These are phyloP conservation scores for Halophytophthora polymorphica DNA, from an alignment of 352 stramenopile species.

Conservation along the genomic window DNA sequence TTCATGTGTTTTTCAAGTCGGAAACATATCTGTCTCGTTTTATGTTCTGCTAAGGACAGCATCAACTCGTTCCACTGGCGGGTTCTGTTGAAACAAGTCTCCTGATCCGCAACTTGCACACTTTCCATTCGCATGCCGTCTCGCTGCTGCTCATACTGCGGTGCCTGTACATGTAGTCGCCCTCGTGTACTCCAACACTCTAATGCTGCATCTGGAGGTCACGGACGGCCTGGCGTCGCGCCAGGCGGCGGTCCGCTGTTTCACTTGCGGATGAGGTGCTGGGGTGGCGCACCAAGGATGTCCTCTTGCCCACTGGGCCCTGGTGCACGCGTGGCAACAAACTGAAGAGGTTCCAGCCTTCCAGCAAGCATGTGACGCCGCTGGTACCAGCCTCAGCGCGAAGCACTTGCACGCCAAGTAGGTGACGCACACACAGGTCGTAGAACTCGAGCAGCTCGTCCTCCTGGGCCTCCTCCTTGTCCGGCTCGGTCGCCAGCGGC, in stretches of 20 bases:
- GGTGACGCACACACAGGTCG: slow-evolving; percentile 40
- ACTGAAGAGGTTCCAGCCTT: slow-evolving; percentile 68
- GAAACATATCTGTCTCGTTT: not conserved
- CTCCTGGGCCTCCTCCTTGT: slow-evolving; percentile 41
- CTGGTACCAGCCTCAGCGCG: slow-evolving; percentile 64
- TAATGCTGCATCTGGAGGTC: too few relatives aligned
- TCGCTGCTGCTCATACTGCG: slow-evolving; percentile 1
- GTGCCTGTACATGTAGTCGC: not conserved
- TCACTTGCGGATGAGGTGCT: not conserved
- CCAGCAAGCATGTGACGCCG: slow-evolving; percentile 48
- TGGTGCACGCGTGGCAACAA: slow-evolving; percentile 47
- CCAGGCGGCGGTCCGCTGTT: not conserved
- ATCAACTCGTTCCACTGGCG: slow-evolving; percentile 18
- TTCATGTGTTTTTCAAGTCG: too few relatives aligned
- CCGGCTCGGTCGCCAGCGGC: slow-evolving; percentile 18
- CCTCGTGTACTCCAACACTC: too few relatives aligned
- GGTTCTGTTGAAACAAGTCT: slow-evolving; percentile 26
- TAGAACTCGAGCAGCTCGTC: slow-evolving; percentile 59
- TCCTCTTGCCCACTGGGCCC: slow-evolving; percentile 15
- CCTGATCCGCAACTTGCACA: slow-evolving; percentile 14
- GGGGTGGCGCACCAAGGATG: slow-evolving; percentile 24
- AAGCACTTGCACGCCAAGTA: slow-evolving; percentile 50
- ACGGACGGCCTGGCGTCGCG: too few relatives aligned
- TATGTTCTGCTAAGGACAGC: slow-evolving; percentile 7
- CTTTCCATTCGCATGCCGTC: not conserved